Evolutionary conservation across 2,329 filamentous ascomycete genomes (phyloP), one percentile per base, ranked within the genome.

Genomic region (Cryphonectria naterciae): DNA sequence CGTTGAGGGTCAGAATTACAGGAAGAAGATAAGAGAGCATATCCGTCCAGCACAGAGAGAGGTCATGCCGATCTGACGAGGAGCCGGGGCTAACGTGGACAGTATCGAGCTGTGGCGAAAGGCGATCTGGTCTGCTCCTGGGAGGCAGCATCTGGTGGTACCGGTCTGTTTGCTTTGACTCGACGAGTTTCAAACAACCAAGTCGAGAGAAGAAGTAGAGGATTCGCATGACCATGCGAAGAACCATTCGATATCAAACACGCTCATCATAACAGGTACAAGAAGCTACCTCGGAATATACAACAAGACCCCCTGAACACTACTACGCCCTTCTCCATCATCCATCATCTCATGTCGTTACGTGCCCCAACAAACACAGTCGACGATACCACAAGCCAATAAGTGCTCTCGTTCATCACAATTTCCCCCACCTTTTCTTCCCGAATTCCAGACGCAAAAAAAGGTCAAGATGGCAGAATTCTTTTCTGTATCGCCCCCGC

Each of bases 401-500:
- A 25, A 61, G 58, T 22, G 13, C 58, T 2, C 35, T n/a, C 19
- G 35, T 39, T n/a, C 35, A 32, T 58, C 32, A 15, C 19, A 19
- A 5, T 7, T 19, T 19, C 4, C 25, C 22, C 46, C 8, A 32
- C 43, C 43, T 19, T 7, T 32, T 19, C 6, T 56, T 22, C 52
- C 15, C 13, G 25, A 58, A 19, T 5, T 17, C 13, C 25, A 58
- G 5, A 32, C 25, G 52, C 52, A 58, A 17, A 56, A 32, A 32
- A 70, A 52, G 25, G 25, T 52, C 63, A 25, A 35, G 15, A 46
- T 62, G 35, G 37, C 37, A 41, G 32, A 25, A 1, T 54, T 61
- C 63, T 72, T 70, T 70, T 72, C 68, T 72, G 64, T 70, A 70
- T 70, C 60, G 56, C 68, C 56, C 56, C 66, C 64, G n/a, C n/a